Evolutionary conservation across 345 rosid species (phyloP).

Genomic region (Gossypium bickii): DNA sequence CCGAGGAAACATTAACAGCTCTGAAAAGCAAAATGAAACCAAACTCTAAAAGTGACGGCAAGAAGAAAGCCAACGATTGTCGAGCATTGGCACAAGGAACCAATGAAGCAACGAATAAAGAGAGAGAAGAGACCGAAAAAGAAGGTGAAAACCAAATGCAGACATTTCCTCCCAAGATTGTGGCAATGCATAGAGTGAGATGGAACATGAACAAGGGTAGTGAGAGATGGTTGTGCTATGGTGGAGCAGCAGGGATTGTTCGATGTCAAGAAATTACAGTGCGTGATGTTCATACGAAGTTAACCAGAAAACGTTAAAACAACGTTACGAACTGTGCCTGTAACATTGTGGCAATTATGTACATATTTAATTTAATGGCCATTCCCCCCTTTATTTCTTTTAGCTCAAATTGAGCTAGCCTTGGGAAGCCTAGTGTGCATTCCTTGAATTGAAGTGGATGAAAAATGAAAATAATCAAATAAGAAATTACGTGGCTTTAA

Average conservation of each 20-base stretch:
- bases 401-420: no score
- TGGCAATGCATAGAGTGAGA: slow-evolving; percentile 67
- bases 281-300: slow-evolving; percentile 18
- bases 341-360: not conserved
- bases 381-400: no score
- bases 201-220: slow-evolving; percentile 90
- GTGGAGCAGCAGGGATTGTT: slow-evolving; percentile 85
- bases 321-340: not conserved
- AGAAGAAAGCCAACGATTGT: slow-evolving; percentile 23
- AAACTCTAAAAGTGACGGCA: slow-evolving; percentile 24
- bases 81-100: slow-evolving; percentile 15
- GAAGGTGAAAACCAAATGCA: slow-evolving; percentile 17
- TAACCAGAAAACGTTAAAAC: slow-evolving; percentile 14
- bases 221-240: slow-evolving; percentile 80
- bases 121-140: slow-evolving; percentile 19
- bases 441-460: no score
- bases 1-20: slow-evolving; percentile 33
- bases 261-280: slow-evolving; percentile 62
- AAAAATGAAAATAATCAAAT: no score
- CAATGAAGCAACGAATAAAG: slow-evolving; percentile 10
- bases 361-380: no score
- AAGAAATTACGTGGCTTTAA: no score
- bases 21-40: slow-evolving; percentile 20
- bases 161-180: slow-evolving; percentile 50
- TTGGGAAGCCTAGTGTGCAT: no score